Evolutionary conservation across 768 basidiomycete species (phyloP).

Genomic region (Russula sp.): DNA sequence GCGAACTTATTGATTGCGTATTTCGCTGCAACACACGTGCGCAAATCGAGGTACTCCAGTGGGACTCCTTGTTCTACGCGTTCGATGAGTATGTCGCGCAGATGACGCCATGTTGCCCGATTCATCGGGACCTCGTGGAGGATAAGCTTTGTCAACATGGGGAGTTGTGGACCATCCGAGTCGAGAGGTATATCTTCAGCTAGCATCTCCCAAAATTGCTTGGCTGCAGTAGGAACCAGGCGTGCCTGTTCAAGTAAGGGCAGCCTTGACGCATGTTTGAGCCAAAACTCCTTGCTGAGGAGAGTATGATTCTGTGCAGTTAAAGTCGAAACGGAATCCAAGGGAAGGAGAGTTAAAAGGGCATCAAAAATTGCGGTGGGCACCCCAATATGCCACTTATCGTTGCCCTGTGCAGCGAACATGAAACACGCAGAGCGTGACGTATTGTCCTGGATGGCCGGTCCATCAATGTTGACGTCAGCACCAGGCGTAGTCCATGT

Average conservation of each 20-base stretch:
- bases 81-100: constrained; percentile 4
- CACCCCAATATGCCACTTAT: no score
- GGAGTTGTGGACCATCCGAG: not conserved
- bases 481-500: constrained; percentile 9
- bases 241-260: not conserved
- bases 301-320: not conserved
- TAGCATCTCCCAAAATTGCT: not conserved
- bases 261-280: not conserved
- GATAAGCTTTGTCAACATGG: not conserved
- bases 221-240: not conserved
- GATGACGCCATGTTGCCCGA: not conserved
- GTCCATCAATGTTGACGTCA: not conserved
- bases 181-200: not conserved
- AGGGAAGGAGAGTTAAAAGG: not conserved
- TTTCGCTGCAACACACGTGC: not conserved
- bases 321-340: not conserved
- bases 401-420: not conserved
- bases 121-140: not conserved
- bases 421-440: not conserved
- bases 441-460: accelerated
- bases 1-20: constrained; percentile 31
- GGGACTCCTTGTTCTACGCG: not conserved
- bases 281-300: not conserved
- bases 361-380: not conserved
- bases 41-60: not conserved